Evolutionary conservation across 371 early-diverging fungal genomes (phyloP).

Genomic region (Entomophthora muscae): DNA sequence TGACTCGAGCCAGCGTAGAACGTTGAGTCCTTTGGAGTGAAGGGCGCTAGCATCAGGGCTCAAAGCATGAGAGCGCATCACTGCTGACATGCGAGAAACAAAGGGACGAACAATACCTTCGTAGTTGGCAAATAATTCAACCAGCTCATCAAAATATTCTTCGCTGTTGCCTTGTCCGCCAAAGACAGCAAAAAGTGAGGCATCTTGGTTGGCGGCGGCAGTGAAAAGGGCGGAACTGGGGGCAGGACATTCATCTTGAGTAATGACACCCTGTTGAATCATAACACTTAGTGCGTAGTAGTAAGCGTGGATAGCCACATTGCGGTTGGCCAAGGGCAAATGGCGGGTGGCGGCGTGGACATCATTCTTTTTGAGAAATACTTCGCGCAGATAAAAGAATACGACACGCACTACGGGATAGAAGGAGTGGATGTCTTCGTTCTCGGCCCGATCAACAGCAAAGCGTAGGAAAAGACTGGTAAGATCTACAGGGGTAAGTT

Average conservation of each 20-base stretch:
- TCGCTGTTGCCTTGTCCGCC: slow-evolving; percentile 93
- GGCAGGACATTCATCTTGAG: neutral
- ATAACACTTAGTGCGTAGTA: slow-evolving; percentile 30
- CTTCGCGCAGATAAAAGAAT: slow-evolving; percentile 52
- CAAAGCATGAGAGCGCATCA: slow-evolving; percentile 45
- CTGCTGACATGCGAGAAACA: slow-evolving; percentile 55
- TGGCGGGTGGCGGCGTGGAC: too few species aligned
- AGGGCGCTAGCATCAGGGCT: slow-evolving; percentile 45
- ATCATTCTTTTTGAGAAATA: slow-evolving; percentile 63
- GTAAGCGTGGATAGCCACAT: slow-evolving; percentile 56
- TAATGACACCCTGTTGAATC: neutral
- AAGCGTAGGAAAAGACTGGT: slow-evolving; percentile 56
- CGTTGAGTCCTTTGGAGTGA: slow-evolving; percentile 69
- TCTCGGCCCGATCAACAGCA: slow-evolving; percentile 35
- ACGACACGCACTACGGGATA: slow-evolving; percentile 54
- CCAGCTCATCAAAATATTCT: slow-evolving; percentile 86
- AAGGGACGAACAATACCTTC: slow-evolving; percentile 60
- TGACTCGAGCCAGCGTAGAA: slow-evolving; percentile 72
- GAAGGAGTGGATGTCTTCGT: slow-evolving; percentile 24
- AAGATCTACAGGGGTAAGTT: slow-evolving; percentile 48
- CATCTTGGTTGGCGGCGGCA: slow-evolving; percentile 41
- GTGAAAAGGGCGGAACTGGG: slow-evolving; percentile 34
- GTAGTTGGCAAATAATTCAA: slow-evolving; percentile 59
- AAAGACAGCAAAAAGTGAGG: slow-evolving; percentile 70
- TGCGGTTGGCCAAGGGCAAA: slow-evolving; percentile 36